Base-by-base conservation (phyloP, 805 yeast species). In the Barnettozyma salicaria region DNA sequence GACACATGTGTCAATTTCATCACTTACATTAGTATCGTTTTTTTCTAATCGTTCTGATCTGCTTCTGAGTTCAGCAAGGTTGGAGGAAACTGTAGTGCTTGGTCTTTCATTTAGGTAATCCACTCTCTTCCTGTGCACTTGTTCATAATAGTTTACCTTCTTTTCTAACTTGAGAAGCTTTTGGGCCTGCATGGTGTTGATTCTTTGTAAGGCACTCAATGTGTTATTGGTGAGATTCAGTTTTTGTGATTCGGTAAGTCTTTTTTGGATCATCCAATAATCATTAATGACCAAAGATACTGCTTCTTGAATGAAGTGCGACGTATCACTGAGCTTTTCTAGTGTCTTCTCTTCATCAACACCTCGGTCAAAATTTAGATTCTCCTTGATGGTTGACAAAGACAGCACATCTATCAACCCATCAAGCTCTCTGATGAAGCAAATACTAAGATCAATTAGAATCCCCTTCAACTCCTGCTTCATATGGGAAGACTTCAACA, bases 361-460 rank as follows among this genome's bases (percentile, higher is more conserved):
- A 26, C 13, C 19, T 3, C 24, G 18, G 3, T 26, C 38, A 4
- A 19, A 10, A 10, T 26, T 27, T 13, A 49, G 36, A 5, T 39
- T 37, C 4, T 42, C 42, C 11, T 35, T 40, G 6, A 45, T 40
- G 5, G 35, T 32, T 4, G 28, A n/a, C 9, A 49, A 27, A 4
- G 53, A 49, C 0, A 10, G 24, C 1, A 32, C 36, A 22, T 49
- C 53, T 20, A 49, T 45, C 5, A 49, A 37, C 2, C 48, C 49
- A 12, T 43, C 47, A 19, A 49, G 38, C 7, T 39, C 39, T 19
- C 32, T 28, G 3, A 48, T 18, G 10, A 46, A 19, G 12, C 21
- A 25, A 7, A 35, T 28, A 5, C 36, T 36, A 5, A 44, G 29
- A 8, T 31, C 34, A 6, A 31, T 16, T 14, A 45, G 22, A 9